Base-by-base conservation (phyloP, 805 yeast species). In the Candida ipomoeae region DNA sequence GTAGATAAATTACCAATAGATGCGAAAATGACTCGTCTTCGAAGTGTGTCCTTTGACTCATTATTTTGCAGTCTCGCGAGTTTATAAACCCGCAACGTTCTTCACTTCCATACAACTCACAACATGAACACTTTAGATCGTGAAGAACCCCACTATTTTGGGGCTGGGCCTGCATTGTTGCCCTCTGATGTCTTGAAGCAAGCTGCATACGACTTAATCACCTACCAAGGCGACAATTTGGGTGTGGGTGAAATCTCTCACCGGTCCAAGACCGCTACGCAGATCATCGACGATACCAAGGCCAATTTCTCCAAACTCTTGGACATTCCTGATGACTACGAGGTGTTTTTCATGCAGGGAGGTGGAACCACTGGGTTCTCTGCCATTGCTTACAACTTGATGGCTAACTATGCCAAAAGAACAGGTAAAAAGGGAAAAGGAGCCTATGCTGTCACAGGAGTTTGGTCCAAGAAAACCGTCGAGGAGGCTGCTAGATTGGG, bases 281-380 rank as follows among this genome's bases (percentile, higher is more conserved):
- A 78, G 50, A 85, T 94, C 50, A 84, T 94, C 55, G 84, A 89
- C 55, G 80, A 80, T 55, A 83, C 98, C 40, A 89, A 88, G 69
- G 72, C 69, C 39, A 80, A 85, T 61, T 72, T 94, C 62, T 73
- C 62, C 37, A 71, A 87, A 62, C 71, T 94, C 49, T 70, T 90
- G 65, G 63, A 75, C 51, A 82, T 94, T 46, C 98, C 98, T 32
- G 96, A 88, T 53, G 85, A 96, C 32, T 96, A 94, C 66, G 97
- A 90, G 67, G 92, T 92, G 1, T 85, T 94, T 66, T 94, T 92
- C 72, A 69, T 92, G 71, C 99, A 94, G 74, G 98, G 99, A 57
- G 99, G 99, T 55, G 99, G 98, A 53, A 92, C 98, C 47, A 86
- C 90, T 31, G 98, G 97, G 5, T 94, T 94, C 60, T 87, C 98